phyloP scores from a whole-genome alignment of 139 green algal species.

The Picochlorum sp. region DNA sequence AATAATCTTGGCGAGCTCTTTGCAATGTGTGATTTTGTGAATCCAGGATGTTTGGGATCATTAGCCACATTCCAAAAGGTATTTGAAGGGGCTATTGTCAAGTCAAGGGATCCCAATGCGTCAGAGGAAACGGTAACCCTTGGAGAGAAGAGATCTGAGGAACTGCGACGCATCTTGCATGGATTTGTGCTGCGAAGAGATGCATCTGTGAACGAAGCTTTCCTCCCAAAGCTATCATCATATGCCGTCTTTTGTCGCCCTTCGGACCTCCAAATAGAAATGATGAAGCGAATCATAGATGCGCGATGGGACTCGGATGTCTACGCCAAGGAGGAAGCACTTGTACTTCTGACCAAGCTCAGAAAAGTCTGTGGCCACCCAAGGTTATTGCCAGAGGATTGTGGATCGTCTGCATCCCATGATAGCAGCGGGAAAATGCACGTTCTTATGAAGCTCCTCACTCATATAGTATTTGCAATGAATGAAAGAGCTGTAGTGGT shows the following conservation, averaged over 20 bases:
- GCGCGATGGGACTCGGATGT: constrained; percentile 13
- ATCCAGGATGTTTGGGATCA: constrained; percentile 52
- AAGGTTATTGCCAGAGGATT: constrained; percentile 25
- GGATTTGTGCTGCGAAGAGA: constrained; percentile 66
- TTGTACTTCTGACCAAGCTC: constrained; percentile 52
- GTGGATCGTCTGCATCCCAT: not conserved
- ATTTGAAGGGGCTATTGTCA: constrained; percentile 57
- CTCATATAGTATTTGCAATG: constrained; percentile 11
- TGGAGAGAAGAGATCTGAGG: constrained; percentile 46
- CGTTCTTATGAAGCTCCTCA: constrained; percentile 43
- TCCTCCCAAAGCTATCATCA: constrained; percentile 60
- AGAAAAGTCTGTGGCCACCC: constrained; percentile 71
- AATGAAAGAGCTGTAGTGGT: constrained; percentile 59
- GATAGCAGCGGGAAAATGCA: constrained; percentile 49
- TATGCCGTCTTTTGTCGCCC: constrained; percentile 65
- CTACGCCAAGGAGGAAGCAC: constrained; percentile 26
- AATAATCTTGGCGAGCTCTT: constrained; percentile 76
- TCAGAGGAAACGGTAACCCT: constrained; percentile 46
- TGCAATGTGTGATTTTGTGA: constrained; percentile 50
- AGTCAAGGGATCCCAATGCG: constrained; percentile 47
- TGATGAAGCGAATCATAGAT: constrained; percentile 47
- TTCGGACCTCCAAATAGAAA: constrained; percentile 37
- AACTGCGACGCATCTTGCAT: constrained; percentile 48
- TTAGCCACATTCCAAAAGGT: constrained; percentile 57
- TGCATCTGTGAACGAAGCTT: constrained; percentile 53